Evolutionary conservation across 2,329 filamentous ascomycete genomes (phyloP), one percentile per base, ranked within the genome.

Genomic region (Diaporthe longicolla): DNA sequence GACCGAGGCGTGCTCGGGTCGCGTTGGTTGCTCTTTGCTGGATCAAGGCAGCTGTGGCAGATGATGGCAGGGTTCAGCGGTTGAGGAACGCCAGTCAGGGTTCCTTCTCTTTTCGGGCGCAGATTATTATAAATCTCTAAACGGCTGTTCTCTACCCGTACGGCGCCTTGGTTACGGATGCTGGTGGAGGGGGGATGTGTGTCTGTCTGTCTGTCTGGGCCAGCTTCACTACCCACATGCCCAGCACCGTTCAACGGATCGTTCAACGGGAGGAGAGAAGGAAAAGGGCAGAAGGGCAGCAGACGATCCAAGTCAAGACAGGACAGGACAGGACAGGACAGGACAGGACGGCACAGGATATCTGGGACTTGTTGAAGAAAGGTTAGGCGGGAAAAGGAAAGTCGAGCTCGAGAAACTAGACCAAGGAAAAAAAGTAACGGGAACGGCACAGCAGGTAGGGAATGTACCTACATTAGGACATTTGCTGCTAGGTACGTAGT

Each of bases 1-100:
- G 32, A 68, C 48, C 63, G 48, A 68, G 63, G 63, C 63, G 63
- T 68, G 63, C 63, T 68, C 63, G 48, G 63, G 63, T 68, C 29
- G 63, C 63, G 45, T 66, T 54, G 8, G 45, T 66, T 37, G 63
- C 45, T 68, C 63, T 7, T 50, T 50, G 63, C 48, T 68, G 48
- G 48, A 52, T 50, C 63, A 68, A 68, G 48, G 63, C 63, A 68
- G 32, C 48, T 40, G 45, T 68, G 63, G 63, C 63, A 68, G 63
- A 21, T 40, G 63, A 21, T 40, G 63, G 48, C 63, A 68, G 63
- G 63, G 63, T 68, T 54, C 63, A 68, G 63, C 63, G 63, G 63
- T 68, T 8, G 63, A 68, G 48, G 48, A 4, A 5, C 8, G n/a
- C 48, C 32, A 52, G 63, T 54, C 63, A 48, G 48, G 63, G 48